Conservation (phyloP, 805 yeast species). For the Cyberlindnera galapagoensis region DNA sequence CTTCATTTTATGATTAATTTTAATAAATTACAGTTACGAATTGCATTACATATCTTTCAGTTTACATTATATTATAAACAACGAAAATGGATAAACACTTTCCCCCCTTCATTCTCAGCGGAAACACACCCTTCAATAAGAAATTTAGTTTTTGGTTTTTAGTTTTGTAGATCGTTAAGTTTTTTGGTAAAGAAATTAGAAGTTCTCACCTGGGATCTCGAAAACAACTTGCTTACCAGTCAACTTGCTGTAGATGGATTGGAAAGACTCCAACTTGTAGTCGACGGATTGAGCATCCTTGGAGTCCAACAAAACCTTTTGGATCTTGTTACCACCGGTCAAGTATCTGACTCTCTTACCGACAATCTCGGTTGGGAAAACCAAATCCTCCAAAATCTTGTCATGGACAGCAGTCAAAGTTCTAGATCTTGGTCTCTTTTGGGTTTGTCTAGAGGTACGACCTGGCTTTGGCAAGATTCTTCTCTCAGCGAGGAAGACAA, state of each 20-base stretch:
- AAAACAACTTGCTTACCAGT: constrained; percentile 99
- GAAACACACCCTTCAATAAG: constrained; percentile 4
- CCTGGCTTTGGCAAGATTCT: constrained; percentile 99
- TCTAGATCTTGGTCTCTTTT: constrained; percentile 99
- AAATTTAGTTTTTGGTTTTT: too few relatives aligned
- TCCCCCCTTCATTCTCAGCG: constrained; percentile 5
- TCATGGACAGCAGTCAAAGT: constrained; percentile 98
- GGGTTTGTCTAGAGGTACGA: constrained; percentile 87
- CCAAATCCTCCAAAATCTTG: constrained; percentile 96
- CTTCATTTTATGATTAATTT: too few relatives aligned
- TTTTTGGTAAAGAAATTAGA: constrained; percentile 26
- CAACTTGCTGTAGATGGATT: constrained; percentile 95
- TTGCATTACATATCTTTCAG: constrained; percentile 4
- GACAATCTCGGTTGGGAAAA: constrained; percentile 98
- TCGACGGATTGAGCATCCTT: constrained; percentile 96
- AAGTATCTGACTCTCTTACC: constrained; percentile 99
- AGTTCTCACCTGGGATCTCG: constrained; percentile 70
- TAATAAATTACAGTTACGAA: too few relatives aligned
- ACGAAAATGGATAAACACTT: constrained; percentile 2
- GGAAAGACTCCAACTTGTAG: constrained; percentile 99
- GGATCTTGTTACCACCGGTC: constrained; percentile 98
- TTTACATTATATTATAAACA: constrained; percentile 3
- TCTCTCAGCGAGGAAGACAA: constrained; percentile 98
- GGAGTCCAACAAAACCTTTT: constrained; percentile 95
- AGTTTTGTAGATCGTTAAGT: neutral